Percentiles rank a stretch among this genome's conserved stretches.
phyloP scores from a whole-genome alignment of 1,284 basidiomycete genomes.

The Caloboletus inedulis region DNA sequence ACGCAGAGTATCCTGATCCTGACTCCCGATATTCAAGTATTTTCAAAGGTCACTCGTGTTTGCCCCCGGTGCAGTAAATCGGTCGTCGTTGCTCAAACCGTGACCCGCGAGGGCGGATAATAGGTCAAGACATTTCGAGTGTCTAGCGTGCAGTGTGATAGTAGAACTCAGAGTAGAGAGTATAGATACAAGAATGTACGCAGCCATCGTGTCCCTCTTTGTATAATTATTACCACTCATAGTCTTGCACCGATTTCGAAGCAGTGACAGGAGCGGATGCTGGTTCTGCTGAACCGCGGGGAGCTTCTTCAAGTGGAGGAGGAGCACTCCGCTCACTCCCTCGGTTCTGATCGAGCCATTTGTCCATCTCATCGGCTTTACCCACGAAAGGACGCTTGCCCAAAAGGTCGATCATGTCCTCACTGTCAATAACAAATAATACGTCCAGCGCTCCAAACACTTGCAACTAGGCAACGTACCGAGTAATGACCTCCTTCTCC shows the following conservation, averaged over 20 bases:
- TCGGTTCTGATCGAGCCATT: conserved; percentile 80
- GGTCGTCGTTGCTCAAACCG: not conserved
- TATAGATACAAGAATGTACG: conserved; percentile 12
- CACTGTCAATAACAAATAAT: conserved; percentile 38
- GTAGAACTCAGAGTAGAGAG: conserved; percentile 6
- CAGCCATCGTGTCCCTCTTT: not conserved
- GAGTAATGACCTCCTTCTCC: conserved; percentile 93
- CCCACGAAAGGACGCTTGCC: conserved; percentile 82
- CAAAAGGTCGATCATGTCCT: conserved; percentile 85
- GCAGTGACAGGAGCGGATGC: conserved; percentile 53
- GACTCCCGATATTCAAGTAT: not conserved
- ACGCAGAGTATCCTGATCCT: not conserved
- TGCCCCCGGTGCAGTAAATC: not conserved
- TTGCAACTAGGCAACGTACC: conserved; percentile 44
- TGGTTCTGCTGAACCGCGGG: conserved; percentile 43
- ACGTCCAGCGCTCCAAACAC: not conserved
- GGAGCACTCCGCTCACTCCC: conserved; percentile 52
- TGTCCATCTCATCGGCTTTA: conserved; percentile 88
- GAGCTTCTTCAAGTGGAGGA: conserved; percentile 49
- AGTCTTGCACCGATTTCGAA: conserved; percentile 37
- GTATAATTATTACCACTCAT: conserved; percentile 11
- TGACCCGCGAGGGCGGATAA: not conserved
- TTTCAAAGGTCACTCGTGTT: not conserved
- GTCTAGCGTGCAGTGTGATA: not conserved
- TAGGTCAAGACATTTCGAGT: not conserved